These are phyloP conservation scores for Apophysomyces ossiformis DNA, from an alignment of 371 early-diverging fungal genomes.

Conservation along the genomic window DNA sequence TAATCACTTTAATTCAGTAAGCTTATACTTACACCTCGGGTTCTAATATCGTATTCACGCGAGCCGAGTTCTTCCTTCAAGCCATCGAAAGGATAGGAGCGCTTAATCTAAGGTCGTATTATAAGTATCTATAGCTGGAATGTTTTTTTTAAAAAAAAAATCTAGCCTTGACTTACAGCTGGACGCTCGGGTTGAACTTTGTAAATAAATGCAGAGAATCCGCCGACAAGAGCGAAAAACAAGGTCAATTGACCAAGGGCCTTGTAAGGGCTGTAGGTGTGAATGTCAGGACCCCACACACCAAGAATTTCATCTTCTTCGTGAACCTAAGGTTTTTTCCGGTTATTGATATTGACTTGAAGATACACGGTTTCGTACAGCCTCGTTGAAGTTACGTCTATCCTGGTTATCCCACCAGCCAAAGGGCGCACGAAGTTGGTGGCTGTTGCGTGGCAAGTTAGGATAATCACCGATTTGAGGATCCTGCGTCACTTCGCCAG, in stretches of 20 bases:
- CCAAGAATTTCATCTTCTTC: conserved; percentile 68
- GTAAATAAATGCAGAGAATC: conserved; percentile 52
- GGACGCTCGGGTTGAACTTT: conserved; percentile 52
- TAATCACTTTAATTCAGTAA: not conserved
- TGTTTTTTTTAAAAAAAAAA: not conserved
- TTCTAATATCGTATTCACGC: conserved; percentile 49
- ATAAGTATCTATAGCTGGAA: not conserved
- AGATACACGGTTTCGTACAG: conserved; percentile 34
- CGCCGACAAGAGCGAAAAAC: conserved; percentile 41
- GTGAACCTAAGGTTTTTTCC: conserved; percentile 44
- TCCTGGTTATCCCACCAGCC: conserved; percentile 70
- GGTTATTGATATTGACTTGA: not conserved
- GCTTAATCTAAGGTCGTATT: conserved; percentile 29
- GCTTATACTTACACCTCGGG: conserved; percentile 48
- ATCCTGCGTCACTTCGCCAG: conserved; percentile 54
- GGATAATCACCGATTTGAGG: conserved; percentile 72
- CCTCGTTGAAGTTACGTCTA: conserved; percentile 69
- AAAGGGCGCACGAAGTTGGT: conserved; percentile 59
- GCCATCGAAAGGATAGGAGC: conserved; percentile 56
- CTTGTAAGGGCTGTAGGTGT: conserved; percentile 57
- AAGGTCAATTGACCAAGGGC: conserved; percentile 56
- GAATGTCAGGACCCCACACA: conserved; percentile 71
- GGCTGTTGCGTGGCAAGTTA: conserved; percentile 65
- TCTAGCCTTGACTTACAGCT: conserved; percentile 32
- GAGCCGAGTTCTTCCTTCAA: conserved; percentile 51